Base-by-base conservation (phyloP, 2,329 filamentous ascomycete species). In the Aspergillus phoenicis region DNA sequence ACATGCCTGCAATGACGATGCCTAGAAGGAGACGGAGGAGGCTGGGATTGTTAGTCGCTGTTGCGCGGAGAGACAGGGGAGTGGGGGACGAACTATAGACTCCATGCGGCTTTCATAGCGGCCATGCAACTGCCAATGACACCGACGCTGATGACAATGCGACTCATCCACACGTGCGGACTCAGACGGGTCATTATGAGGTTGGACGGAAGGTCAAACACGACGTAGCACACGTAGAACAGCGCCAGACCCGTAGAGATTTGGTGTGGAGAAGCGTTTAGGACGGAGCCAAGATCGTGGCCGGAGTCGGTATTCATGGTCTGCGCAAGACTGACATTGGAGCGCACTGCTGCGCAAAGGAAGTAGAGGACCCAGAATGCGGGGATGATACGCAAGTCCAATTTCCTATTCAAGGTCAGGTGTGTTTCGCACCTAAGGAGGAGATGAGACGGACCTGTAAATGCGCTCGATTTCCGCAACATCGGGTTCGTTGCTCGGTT, bases 361-460 rank as follows among this genome's bases (percentile, higher is more conserved):
- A 97, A 97, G 80, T 97, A 97, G 15, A 97, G 84, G 15, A 89
- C 76, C 93, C 93, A 97, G 77, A 97, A 94, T 30, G 93, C 91
- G 84, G 84, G 83, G 62, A 86, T 81, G 61, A 86, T 86, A 17
- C 84, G 79, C n/a, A 79, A 78, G 65, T 87, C 84, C 36, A 87
- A 78, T 74, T 86, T 86, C 57, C 83, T 84, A 52, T 8, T 10
- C 5, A 28, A 56, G 33, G 11, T 45, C 5, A 24, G 17, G 17
- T 36, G 13, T 6, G 28, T 5, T 6, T 2, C 11, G 11, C 15
- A 20, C 3, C 10, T 51, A 33, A 5, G 22, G 20, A 30, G 22
- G n/a, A 11, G 17, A 20, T 11, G 11, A 8, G 17, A 52, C 38
- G 2, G 36, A 77, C 76, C 71, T 70, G 64, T 78, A 78, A 39